Evolutionary conservation across 2,329 filamentous ascomycete genomes (phyloP).

Genomic region (Claviceps citrina): DNA sequence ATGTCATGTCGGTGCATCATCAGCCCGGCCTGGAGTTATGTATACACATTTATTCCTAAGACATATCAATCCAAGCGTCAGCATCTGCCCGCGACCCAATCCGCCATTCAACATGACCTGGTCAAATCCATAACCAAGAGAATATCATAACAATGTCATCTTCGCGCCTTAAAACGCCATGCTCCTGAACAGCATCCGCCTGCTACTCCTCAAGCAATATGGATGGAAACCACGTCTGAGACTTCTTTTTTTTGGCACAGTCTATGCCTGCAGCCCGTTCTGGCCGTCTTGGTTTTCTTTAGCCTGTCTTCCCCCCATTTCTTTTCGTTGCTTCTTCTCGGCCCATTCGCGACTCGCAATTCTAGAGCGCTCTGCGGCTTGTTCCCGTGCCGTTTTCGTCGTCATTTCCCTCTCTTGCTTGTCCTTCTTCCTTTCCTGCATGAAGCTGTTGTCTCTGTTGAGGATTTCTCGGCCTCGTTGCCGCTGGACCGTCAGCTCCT

Average conservation of each 20-base stretch:
- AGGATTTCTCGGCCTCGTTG: slow-evolving; percentile 39
- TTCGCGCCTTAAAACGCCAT: no score
- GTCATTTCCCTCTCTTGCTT: slow-evolving; percentile 37
- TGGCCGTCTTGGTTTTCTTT: slow-evolving; percentile 3
- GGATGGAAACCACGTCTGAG: neutral
- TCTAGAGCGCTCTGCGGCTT: slow-evolving; percentile 46
- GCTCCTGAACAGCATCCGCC: no score
- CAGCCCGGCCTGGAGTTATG: neutral
- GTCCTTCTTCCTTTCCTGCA: slow-evolving; percentile 35
- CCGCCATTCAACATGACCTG: no score
- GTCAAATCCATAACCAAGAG: no score
- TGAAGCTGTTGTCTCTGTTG: slow-evolving; percentile 33
- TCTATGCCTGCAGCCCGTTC: neutral
- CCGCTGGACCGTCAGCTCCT: slow-evolving; percentile 36
- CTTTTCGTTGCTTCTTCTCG: slow-evolving; percentile 37
- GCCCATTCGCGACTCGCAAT: slow-evolving; percentile 46
- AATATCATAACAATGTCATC: no score
- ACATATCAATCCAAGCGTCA: no score
- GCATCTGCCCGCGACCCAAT: no score
- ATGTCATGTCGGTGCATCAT: no score
- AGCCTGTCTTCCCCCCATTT: slow-evolving; percentile 11
- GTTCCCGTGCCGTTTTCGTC: slow-evolving; percentile 39
- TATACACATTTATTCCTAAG: no score
- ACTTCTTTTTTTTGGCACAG: neutral
- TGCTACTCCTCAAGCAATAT: no score